Base-by-base conservation (phyloP, 352 stramenopile genomes). In the Globisporangium yorkense region DNA sequence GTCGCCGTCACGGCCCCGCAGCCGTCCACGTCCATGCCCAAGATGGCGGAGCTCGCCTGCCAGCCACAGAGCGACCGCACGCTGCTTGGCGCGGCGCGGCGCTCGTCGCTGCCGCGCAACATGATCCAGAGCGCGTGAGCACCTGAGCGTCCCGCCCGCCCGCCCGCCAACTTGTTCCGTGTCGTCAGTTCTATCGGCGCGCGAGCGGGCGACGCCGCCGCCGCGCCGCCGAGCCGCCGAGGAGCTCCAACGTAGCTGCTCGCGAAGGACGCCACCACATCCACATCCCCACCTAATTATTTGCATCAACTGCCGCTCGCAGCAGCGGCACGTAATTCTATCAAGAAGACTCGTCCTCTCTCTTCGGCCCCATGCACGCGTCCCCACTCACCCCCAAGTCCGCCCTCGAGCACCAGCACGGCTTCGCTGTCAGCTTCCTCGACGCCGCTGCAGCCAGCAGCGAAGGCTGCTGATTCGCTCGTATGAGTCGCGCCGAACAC, bases 71-170 rank as follows among this genome's bases (percentile, higher is more conserved):
- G 33, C 45, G 58, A 59, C 24, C 58, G 58, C 51, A 24, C 62
- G 35, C 37, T 66, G 27, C 39, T 66, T 3, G 43, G 52, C 2
- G 47, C 62, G 1, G 40, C 54, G 15, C 62, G 62, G 24, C 58
- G 62, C 24, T 33, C 44, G 6, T 54, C 62, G 46, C 46, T 68
- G 20, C 52, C 57, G 40, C 61, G 62, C 48, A 68, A 68, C 58
- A 68, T 68, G 62, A 62, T 68, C 41, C 62, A 68, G 47, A 68
- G 58, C 53, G 62, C 61, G 18, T 68, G 46, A 61, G 31, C 12
- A 6, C 9, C 3, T 2, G 16, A 18, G 12, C 9, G 33, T 9
- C 33, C 4, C 35, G 18, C 33, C 24, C 29, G 16, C 49, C 10
- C 51, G 35, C 35, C 37, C 37, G 37, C 37, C 37, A 10, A 15